Evolutionary conservation across 2,329 filamentous ascomycete genomes (phyloP).

Genomic region (Ceratocystis smalleyi): DNA sequence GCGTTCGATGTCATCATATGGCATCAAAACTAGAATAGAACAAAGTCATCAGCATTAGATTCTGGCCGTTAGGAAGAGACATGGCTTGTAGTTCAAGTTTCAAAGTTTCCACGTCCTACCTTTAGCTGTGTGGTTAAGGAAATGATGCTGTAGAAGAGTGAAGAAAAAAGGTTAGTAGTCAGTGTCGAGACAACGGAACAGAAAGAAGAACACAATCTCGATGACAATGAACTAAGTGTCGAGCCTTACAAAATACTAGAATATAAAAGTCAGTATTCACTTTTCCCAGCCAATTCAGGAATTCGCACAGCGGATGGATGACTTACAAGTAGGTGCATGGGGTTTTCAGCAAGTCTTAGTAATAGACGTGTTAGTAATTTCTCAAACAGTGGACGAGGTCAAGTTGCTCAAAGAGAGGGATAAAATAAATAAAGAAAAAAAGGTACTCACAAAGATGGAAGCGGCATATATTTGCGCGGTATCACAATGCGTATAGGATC

Average conservation of each 20-base stretch:
- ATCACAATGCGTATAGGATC: conserved; percentile 48
- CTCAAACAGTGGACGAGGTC: background rate
- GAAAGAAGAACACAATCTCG: no score
- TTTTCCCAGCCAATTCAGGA: background rate
- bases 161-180: background rate
- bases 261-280: conserved; percentile 18
- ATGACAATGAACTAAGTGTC: background rate
- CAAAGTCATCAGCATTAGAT: background rate
- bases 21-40: conserved; percentile 27
- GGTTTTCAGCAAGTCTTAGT: conserved; percentile 45
- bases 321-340: conserved; percentile 56
- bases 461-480: conserved; percentile 32
- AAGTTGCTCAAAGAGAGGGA: background rate
- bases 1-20: conserved; percentile 37
- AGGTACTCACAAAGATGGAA: conserved; percentile 29
- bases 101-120: conserved; percentile 26
- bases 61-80: no score
- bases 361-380: background rate
- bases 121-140: conserved; percentile 66
- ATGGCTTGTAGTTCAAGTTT: no score
- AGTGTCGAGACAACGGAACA: no score
- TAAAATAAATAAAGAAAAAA: background rate
- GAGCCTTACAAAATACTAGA: conserved; percentile 33
- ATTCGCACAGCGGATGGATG: background rate
- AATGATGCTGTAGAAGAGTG: conserved; percentile 31